phyloP scores from a whole-genome alignment of 495 filamentous ascomycete species.

The Tuber calosporum region DNA sequence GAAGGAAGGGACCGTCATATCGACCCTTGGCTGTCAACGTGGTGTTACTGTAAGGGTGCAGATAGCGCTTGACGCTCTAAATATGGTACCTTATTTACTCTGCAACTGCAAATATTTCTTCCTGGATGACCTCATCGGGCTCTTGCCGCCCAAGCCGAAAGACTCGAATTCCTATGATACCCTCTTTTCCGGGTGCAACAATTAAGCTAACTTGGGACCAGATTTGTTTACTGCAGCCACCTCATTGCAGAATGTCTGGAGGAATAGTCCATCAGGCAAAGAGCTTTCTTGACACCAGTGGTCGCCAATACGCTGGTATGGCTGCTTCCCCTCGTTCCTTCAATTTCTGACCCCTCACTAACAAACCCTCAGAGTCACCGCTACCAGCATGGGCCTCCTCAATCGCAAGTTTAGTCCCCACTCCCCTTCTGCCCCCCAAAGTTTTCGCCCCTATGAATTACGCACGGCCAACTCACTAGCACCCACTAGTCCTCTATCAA shows the following conservation, averaged over 20 bases:
- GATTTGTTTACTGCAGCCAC: not conserved
- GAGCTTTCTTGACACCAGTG: constrained; percentile 20
- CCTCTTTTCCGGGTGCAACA: not conserved
- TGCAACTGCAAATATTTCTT: constrained; percentile 16
- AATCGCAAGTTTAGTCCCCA: constrained; percentile 16
- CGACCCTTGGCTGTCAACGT: not conserved
- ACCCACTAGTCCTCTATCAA: constrained; percentile 22
- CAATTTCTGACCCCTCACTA: constrained; percentile 9
- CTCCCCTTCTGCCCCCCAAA: not conserved
- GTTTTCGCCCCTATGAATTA: constrained; percentile 4
- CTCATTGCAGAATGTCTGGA: constrained; percentile 19
- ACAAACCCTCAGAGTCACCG: constrained; percentile 31
- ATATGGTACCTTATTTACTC: not conserved
- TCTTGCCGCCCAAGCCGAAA: not conserved
- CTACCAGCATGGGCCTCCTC: constrained; percentile 34
- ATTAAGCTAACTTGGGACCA: no score
- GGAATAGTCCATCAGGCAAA: constrained; percentile 20
- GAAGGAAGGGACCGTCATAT: not conserved
- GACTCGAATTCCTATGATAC: not conserved
- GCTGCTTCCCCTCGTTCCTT: constrained; percentile 1
- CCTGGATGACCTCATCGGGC: constrained; percentile 28
- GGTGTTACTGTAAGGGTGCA: not conserved
- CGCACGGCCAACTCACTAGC: not conserved
- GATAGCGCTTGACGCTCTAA: not conserved
- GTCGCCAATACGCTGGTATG: constrained; percentile 31